Base-by-base conservation (phyloP, 2,329 filamentous ascomycete species). In the Trichoderma lentiforme region DNA sequence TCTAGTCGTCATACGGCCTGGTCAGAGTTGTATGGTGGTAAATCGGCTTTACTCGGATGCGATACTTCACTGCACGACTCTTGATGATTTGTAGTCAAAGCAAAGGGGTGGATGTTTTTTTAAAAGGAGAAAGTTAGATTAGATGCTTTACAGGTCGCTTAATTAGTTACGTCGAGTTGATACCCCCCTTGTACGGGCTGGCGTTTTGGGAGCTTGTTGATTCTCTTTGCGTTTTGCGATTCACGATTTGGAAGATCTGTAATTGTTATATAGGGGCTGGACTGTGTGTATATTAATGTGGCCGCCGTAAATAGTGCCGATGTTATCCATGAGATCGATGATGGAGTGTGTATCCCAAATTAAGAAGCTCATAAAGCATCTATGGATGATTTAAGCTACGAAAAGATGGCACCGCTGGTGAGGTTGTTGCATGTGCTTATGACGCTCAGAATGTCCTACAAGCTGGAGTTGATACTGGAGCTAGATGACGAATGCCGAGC, bases 21-120 rank as follows among this genome's bases (percentile, higher is more conserved):
- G 83, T 0, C 78, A 77, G 65, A 68, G 70, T 1, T 85, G 83
- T 73, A 78, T 76, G 21, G 81, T 83, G 5, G 77, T 81, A 71
- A 88, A 88, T 73, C 77, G 79, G 36, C 75, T 83, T 0, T 87
- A 87, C 71, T 56, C 81, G 3, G 83, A 86, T 71, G 81, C 83
- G 0, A 79, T 82, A 21, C 72, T 87, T 53, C 83, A 86, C 70
- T 81, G 84, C 66, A 82, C 80, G 3, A 80, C 81, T 6, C 74
- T 83, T 26, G 71, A 78, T 32, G 73, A 72, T 18, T 18, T 71
- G 24, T 28, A 60, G 57, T 26, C 60, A 18, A 26, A 30, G 18
- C 21, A 58, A 34, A n/a, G 39, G 15, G 39, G 7, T 43, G 15
- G 39, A 43, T 58, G 64, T 14, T 24, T 53, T 53, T 21, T 24